Base-by-base conservation (phyloP, 2,329 filamentous ascomycete genomes). In the Reticulascus tulasneorum region DNA sequence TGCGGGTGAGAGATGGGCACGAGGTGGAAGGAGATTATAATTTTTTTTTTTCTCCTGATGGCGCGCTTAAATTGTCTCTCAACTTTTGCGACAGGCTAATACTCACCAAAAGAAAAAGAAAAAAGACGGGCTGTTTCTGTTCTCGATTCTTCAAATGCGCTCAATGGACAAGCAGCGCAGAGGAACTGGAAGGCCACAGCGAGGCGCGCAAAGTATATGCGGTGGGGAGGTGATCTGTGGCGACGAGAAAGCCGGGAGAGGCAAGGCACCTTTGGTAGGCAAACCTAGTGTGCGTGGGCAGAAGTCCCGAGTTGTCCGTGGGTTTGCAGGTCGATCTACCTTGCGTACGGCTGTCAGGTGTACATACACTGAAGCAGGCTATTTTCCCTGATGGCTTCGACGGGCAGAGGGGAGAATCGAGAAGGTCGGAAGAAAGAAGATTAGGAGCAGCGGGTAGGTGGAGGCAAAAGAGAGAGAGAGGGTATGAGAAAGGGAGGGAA, bases 31-130 rank as follows among this genome's bases (percentile, higher is more conserved):
- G 40, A 37, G 40, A 42, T 39, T 40, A 42, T 40, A 42, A 40
- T 20, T 29, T 26, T 42, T 40, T 36, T 38, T 36, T 36, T 33
- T 35, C 37, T 42, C 32, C 37, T 37, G 40, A 25, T 37, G 37
- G 30, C 32, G 40, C 40, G 40, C 37, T 42, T 42, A 42, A 42
- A 42, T n/a, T 42, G 40, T 42, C 40, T 42, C 40, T 36, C 40
- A 37, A 37, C 40, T 42, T 42, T 42, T 42, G 20, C 28, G 40
- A 29, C 36, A 42, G 40, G 40, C 31, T 29, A 40, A 42, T 29
- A 40, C 40, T 42, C 40, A 42, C 40, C 40, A 40, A 42, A 42
- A 16, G 37, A 37, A 33, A 29, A 37, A 37, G 36, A 42, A 42
- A 37, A 42, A 29, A 26, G 32, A 42, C 40, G 37, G 32, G n/a